Base-by-base conservation (phyloP, 2,329 filamentous ascomycete species). In the Epichloe hybrida region DNA sequence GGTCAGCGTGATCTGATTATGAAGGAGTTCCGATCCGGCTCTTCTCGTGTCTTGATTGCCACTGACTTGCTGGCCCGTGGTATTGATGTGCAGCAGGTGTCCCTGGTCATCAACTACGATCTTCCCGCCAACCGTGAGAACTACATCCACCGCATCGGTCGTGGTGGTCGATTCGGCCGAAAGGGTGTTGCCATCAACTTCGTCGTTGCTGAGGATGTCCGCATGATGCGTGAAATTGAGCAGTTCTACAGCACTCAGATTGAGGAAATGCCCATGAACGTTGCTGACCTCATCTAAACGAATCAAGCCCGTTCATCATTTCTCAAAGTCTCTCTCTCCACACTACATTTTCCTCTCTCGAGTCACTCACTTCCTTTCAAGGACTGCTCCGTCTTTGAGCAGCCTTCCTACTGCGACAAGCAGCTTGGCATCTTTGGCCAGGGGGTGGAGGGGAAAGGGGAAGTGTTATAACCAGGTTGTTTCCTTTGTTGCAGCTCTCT, bases 141-240 rank as follows among this genome's bases (percentile, higher is more conserved):
- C 83, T 98, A 98, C 83, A 98, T 98, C 68, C 93, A 98, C 77
- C 87, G 93, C 70, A 98, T 98, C 67, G 93, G 93, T 81, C 91
- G 93, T 83, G 90, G 90, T 77, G 93, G 93, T 76, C 90, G 93
- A 79, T 98, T 98, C 78, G 93, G 93, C 73, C 89, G 93, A 73
- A 98, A 98, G 85, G 93, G 93, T 85, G 93, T 98, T 71, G 93
- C 93, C 66, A 98, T 98, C 82, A 98, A 98, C 88, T 98, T 98
- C 71, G 93, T 98, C 71, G 97, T 91, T 56, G 88, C 89, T 64
- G 93, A 98, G 61, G 93, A 98, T 74, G 93, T 98, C 66, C 89
- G 91, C 72, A 97, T 98, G 88, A 94, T 98, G 88, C 84, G 93
- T 71, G 93, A 98, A 75, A 98, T 98, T 64, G 93, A 98, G 74